Percentiles rank a stretch among this genome's conserved stretches.
Evolutionary conservation across 306 rosid species (phyloP).

Genomic region (Purshia tridentata): DNA sequence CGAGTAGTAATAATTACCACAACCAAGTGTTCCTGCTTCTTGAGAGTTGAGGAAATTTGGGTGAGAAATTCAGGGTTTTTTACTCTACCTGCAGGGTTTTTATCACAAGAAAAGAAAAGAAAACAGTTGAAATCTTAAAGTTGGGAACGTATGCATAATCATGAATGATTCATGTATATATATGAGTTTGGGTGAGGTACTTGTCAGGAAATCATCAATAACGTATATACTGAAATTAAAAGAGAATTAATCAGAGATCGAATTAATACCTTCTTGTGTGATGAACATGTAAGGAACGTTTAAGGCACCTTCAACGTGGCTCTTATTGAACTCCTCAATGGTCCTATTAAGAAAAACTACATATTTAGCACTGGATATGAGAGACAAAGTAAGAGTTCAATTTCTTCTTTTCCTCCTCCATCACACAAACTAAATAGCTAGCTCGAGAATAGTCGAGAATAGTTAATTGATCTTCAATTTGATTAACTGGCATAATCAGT

Average conservation of each 20-base stretch:
- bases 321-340: conserved; percentile 45
- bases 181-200: no score
- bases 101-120: not conserved
- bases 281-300: conserved; percentile 54
- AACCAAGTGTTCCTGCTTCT: conserved; percentile 38
- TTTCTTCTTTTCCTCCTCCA: no score
- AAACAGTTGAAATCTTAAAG: no score
- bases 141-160: no score
- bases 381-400: not conserved
- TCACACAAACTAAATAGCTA: no score
- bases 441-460: no score
- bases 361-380: not conserved
- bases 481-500: no score
- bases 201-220: no score
- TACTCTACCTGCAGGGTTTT: conserved; percentile 30
- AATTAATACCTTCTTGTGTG: conserved; percentile 36
- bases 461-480: no score
- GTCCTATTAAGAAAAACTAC: conserved; percentile 19
- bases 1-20: conserved; percentile 28
- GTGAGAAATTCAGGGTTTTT: conserved; percentile 40
- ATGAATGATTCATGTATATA: no score
- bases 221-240: no score
- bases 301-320: conserved; percentile 42
- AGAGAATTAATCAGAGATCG: no score
- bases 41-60: conserved; percentile 26